Percentiles rank a stretch among this genome's conserved stretches.
These are phyloP conservation scores for Amaranthus tricolor DNA, from an alignment of 179 eudicot species.

Conservation along the genomic window DNA sequence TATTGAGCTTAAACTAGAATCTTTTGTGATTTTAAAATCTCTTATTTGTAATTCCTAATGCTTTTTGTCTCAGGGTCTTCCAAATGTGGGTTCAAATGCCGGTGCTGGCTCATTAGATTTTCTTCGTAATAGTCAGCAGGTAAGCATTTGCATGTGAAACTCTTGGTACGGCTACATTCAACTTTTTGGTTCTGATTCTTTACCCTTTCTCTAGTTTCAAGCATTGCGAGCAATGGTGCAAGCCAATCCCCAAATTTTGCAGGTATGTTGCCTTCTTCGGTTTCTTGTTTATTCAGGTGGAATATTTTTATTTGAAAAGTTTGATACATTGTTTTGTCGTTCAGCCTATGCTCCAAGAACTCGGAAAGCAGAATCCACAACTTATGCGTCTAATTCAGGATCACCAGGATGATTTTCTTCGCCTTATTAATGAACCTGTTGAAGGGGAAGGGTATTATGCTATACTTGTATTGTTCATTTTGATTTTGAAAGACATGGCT, in stretches of 20 bases:
- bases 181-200: background rate
- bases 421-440: conserved; percentile 87
- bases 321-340: conserved; percentile 16
- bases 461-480: background rate
- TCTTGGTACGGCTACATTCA: background rate
- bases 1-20: background rate
- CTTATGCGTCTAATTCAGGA: conserved; percentile 90
- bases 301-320: background rate
- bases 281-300: background rate
- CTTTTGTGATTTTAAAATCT: too few relatives aligned
- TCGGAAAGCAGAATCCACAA: conserved; percentile 94
- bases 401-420: conserved; percentile 90
- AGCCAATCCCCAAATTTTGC: conserved; percentile 95
- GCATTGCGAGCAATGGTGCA: conserved; percentile 93
- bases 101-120: conserved; percentile 79
- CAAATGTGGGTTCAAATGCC: conserved; percentile 78
- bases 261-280: conserved; percentile 39
- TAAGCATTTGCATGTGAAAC: conserved; percentile 19
- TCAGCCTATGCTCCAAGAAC: conserved; percentile 99
- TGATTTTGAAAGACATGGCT: background rate
- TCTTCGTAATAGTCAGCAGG: conserved; percentile 87
- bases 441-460: conserved; percentile 75
- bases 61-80: conserved; percentile 59
- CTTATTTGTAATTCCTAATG: background rate
- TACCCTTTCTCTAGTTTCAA: conserved; percentile 56